Evolutionary conservation across 169 alveolate genomes (phyloP).

Genomic region (Plasmodium adleri): DNA sequence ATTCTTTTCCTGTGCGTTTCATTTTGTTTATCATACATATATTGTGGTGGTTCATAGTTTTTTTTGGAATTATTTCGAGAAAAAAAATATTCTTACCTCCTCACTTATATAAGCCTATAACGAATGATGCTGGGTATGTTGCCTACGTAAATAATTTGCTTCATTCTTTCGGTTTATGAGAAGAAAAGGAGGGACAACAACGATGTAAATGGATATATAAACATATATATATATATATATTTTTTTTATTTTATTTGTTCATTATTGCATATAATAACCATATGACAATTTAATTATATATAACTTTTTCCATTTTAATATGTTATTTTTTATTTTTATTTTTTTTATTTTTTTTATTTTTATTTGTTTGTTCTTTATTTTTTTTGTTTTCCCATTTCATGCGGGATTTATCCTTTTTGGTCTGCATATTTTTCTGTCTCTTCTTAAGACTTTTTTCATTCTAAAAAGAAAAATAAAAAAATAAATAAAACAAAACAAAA

Average conservation of each 20-base stretch:
- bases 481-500: not conserved
- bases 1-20: slow-evolving; percentile 48
- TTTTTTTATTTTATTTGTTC: not conserved
- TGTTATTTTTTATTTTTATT: not conserved
- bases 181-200: not conserved
- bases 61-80: slow-evolving; percentile 61
- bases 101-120: slow-evolving; percentile 60
- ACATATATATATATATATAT: not conserved
- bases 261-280: not conserved
- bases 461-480: not conserved
- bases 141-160: slow-evolving; percentile 36
- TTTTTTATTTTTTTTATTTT: not conserved
- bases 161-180: slow-evolving; percentile 59
- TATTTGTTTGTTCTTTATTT: not conserved
- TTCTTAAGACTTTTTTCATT: slow-evolving; percentile 70
- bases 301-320: not conserved
- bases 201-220: not conserved
- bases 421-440: slow-evolving; percentile 21
- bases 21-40: slow-evolving; percentile 45
- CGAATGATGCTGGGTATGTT: slow-evolving; percentile 54
- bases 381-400: slow-evolving; percentile 25
- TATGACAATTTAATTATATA: not conserved
- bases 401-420: slow-evolving; percentile 43
- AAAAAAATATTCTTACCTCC: slow-evolving; percentile 61
- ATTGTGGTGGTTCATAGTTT: slow-evolving; percentile 52